Conservation (phyloP, 805 yeast species). For the Kluyveromyces nonfermentans region DNA sequence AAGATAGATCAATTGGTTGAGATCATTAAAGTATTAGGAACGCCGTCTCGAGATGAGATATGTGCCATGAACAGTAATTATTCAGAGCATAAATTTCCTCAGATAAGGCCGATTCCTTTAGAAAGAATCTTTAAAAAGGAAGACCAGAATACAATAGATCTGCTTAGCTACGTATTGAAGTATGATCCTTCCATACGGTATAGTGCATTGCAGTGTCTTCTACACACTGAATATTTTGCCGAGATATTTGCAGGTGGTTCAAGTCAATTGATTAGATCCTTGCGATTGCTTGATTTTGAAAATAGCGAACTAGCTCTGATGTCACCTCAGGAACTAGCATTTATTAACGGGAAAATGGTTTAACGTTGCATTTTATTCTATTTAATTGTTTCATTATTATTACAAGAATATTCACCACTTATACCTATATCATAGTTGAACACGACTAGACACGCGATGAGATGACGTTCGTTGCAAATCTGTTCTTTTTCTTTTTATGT, state of each 20-base stretch:
- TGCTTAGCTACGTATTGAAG: slow-evolving; percentile 48
- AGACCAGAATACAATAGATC: slow-evolving; percentile 40
- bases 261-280: slow-evolving; percentile 21
- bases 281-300: slow-evolving; percentile 22
- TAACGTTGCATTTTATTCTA: not conserved
- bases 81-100: slow-evolving; percentile 94
- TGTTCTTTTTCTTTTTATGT: not conserved
- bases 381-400: not conserved
- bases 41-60: slow-evolving; percentile 89
- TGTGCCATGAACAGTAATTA: slow-evolving; percentile 93
- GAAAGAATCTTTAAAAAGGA: slow-evolving; percentile 50
- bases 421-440: not conserved
- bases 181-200: slow-evolving; percentile 63
- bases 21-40: slow-evolving; percentile 90
- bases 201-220: slow-evolving; percentile 36
- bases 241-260: slow-evolving; percentile 20
- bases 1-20: slow-evolving; percentile 97
- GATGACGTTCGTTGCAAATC: not conserved
- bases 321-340: slow-evolving; percentile 19
- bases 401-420: not conserved
- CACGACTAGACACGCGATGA: not conserved
- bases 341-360: slow-evolving; percentile 12
- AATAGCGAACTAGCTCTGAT: slow-evolving; percentile 23
- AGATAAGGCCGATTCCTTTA: slow-evolving; percentile 69
- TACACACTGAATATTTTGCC: not conserved